phyloP scores from a whole-genome alignment of 75 land plant species.

The Pinus albicaulis region DNA sequence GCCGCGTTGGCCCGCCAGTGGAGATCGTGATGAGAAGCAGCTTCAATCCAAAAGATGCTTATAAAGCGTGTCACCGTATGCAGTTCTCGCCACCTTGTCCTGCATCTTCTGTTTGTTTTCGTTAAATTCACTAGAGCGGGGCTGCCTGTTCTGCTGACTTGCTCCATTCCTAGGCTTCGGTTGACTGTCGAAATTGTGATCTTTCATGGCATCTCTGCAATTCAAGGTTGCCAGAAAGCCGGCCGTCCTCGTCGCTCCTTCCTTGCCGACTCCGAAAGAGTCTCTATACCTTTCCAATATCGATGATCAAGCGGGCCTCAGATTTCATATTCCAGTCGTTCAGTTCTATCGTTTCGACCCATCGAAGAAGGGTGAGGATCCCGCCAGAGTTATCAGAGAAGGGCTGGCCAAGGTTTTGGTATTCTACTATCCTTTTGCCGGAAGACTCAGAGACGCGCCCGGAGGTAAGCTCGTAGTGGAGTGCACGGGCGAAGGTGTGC shows the following conservation, averaged over 20 bases:
- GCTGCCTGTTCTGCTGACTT: too few species aligned
- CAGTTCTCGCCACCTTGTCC: too few species aligned
- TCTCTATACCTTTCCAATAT: slow-evolving; percentile 33
- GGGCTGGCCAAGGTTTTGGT: slow-evolving; percentile 45
- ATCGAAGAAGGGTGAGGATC: slow-evolving; percentile 22
- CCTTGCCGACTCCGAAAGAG: slow-evolving; percentile 27
- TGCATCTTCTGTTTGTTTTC: too few species aligned
- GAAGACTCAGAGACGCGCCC: slow-evolving; percentile 35
- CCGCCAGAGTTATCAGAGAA: slow-evolving; percentile 27
- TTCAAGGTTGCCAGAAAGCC: slow-evolving; percentile 12
- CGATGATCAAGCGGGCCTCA: slow-evolving; percentile 46
- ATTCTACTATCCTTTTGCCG: slow-evolving; percentile 67
- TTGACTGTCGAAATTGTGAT: too few species aligned
- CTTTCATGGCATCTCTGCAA: not conserved
- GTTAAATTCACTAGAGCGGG: too few species aligned
- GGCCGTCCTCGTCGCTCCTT: slow-evolving; percentile 27
- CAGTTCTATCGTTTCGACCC: slow-evolving; percentile 21
- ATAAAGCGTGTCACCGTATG: too few species aligned
- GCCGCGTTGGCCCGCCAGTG: too few species aligned
- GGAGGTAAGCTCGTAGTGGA: slow-evolving; percentile 43
- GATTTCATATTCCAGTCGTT: slow-evolving; percentile 37
- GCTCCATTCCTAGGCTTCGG: too few species aligned
- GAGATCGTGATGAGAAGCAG: too few species aligned
- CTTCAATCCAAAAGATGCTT: too few species aligned
- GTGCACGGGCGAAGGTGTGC: slow-evolving; percentile 61